phyloP scores from a whole-genome alignment of 1,284 basidiomycete species.

The Sporisorium reilianum region DNA sequence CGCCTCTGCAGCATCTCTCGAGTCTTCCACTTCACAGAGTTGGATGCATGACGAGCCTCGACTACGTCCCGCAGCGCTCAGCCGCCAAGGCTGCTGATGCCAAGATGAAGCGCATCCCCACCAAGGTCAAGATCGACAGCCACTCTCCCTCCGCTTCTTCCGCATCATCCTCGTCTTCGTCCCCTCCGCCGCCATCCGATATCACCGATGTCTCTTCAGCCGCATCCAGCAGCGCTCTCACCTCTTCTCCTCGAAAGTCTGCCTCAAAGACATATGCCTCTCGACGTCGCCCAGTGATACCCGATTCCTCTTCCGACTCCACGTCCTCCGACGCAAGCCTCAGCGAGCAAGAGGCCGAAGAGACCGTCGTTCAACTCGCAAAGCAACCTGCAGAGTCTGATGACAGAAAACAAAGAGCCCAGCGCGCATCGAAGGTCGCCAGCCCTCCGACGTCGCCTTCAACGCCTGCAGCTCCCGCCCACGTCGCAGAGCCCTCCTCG shows the following conservation, averaged over 20 bases:
- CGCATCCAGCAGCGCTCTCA: slow-evolving; percentile 5
- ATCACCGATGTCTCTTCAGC: slow-evolving; percentile 8
- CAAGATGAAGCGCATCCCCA: slow-evolving; percentile 11
- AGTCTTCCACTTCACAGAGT: no score
- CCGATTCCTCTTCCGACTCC: slow-evolving; percentile 5
- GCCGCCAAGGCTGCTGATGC: slow-evolving; percentile 24
- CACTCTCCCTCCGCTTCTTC: slow-evolving; percentile 1
- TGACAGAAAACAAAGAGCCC: background rate
- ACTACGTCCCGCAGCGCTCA: slow-evolving; percentile 22
- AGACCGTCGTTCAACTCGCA: background rate
- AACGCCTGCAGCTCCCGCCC: background rate
- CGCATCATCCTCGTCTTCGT: background rate
- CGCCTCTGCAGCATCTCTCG: background rate
- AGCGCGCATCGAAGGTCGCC: background rate
- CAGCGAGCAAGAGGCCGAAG: background rate
- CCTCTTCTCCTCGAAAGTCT: background rate
- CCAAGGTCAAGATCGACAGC: background rate
- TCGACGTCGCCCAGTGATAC: background rate
- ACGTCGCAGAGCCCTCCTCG: background rate
- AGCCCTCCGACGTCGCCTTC: background rate
- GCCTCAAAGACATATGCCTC: background rate
- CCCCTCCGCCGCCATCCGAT: slow-evolving; percentile 3
- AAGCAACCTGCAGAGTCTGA: background rate
- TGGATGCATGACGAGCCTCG: background rate
- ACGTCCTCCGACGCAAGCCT: background rate